A percentile compares a stretch with the other conserved stretches of the same genome.
Evolutionary conservation across 2,329 filamentous ascomycete species (phyloP).

Genomic region (Scleromitrula shiraiana): DNA sequence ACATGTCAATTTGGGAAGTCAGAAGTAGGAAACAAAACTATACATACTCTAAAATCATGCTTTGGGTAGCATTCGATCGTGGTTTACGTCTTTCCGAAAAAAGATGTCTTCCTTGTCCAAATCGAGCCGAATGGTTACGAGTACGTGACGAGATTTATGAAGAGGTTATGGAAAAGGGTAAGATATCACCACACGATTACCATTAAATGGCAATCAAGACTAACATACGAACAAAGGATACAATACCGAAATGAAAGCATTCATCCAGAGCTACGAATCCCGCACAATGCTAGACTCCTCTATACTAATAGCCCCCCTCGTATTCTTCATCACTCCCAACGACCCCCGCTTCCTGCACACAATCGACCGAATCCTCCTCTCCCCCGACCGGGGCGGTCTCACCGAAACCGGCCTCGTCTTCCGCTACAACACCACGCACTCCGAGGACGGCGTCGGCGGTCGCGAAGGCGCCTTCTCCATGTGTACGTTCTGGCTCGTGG

Average conservation of each 20-base stretch:
- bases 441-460: slow-evolving; percentile 67
- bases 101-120: slow-evolving; percentile 66
- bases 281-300: slow-evolving; percentile 64
- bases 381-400: slow-evolving; percentile 66
- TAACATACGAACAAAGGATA: slow-evolving; percentile 41
- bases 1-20: slow-evolving; percentile 83
- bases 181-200: not conserved
- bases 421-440: slow-evolving; percentile 61
- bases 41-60: slow-evolving; percentile 74
- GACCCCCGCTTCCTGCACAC: slow-evolving; percentile 69
- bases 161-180: slow-evolving; percentile 65
- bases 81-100: slow-evolving; percentile 68
- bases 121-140: slow-evolving; percentile 56
- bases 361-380: slow-evolving; percentile 61
- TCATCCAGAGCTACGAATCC: slow-evolving; percentile 70
- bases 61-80: slow-evolving; percentile 75
- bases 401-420: slow-evolving; percentile 70
- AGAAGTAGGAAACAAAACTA: slow-evolving; percentile 70
- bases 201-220: not conserved
- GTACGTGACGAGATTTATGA: slow-evolving; percentile 64
- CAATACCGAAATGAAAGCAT: slow-evolving; percentile 60
- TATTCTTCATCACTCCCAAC: slow-evolving; percentile 73
- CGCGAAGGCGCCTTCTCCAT: slow-evolving; percentile 71
- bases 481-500: slow-evolving; percentile 79
- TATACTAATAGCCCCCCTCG: slow-evolving; percentile 67